Conservation (phyloP, 441 rosid species). For the Adansonia grandidieri region DNA sequence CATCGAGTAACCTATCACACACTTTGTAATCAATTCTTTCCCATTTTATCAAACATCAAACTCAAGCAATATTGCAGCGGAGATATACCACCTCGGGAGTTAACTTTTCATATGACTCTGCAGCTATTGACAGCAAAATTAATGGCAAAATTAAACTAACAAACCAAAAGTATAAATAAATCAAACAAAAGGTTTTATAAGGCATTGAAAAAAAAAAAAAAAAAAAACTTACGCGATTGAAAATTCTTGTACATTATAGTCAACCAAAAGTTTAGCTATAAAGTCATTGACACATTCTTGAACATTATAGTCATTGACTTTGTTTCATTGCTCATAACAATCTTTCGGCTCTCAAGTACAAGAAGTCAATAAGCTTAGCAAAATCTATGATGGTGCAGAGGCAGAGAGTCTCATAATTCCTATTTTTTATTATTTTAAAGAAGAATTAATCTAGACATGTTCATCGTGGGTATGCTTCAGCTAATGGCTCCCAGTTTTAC, state of each 20-base stretch:
- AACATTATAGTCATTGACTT: no score
- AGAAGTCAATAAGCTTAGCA: no score
- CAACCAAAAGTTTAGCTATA: no score
- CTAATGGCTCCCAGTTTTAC: no score
- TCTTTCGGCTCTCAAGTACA: no score
- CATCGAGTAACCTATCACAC: constrained; percentile 13
- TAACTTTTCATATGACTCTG: constrained; percentile 86
- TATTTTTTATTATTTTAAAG: no score
- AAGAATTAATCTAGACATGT: no score
- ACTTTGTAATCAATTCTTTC: not conserved
- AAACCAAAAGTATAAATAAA: constrained; percentile 23
- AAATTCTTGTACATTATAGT: constrained; percentile 60
- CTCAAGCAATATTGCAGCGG: constrained; percentile 24
- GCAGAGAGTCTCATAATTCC: no score
- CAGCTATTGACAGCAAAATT: constrained; percentile 61
- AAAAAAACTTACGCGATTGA: constrained; percentile 71
- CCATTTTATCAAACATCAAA: constrained; percentile 13
- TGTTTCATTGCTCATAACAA: no score
- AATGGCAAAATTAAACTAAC: constrained; percentile 33
- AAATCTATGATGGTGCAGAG: no score
- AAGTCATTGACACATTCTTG: no score
- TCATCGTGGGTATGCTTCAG: no score
- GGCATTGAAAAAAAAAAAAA: not conserved
- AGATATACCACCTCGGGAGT: constrained; percentile 78
- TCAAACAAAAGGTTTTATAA: constrained; percentile 9